Conservation (phyloP, 805 yeast species). For the Sungouiella blattae region DNA sequence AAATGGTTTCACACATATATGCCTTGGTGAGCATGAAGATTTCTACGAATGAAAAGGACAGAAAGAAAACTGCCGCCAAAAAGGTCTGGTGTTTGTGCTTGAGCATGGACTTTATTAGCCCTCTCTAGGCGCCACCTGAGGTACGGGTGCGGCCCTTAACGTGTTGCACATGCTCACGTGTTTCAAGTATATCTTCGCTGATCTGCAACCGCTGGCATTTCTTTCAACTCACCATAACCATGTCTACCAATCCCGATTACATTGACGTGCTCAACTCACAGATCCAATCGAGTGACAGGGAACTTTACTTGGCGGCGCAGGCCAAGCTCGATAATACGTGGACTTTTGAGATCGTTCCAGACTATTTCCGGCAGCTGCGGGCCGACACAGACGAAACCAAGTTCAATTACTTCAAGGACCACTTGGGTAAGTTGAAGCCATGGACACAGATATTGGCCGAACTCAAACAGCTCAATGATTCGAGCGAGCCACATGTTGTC, state of each 20-base stretch:
- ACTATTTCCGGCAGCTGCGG: constrained; percentile 43
- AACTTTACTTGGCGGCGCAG: constrained; percentile 12
- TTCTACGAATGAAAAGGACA: too few relatives aligned
- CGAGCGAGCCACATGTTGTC: constrained; percentile 20
- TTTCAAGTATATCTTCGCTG: too few relatives aligned
- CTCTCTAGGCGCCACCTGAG: too few relatives aligned
- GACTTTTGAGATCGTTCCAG: constrained; percentile 39
- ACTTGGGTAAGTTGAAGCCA: constrained; percentile 39
- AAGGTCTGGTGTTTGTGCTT: too few relatives aligned
- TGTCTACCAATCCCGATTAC: constrained; percentile 18
- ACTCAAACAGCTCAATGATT: constrained; percentile 34
- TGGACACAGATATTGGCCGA: constrained; percentile 18
- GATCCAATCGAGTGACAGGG: constrained; percentile 17
- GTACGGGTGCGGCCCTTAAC: too few relatives aligned
- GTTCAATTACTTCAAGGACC: constrained; percentile 40
- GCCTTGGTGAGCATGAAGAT: too few relatives aligned
- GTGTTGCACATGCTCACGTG: too few relatives aligned
- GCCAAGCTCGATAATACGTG: constrained; percentile 16
- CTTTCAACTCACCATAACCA: constrained; percentile 1
- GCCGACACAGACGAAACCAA: constrained; percentile 36
- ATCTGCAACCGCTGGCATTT: too few relatives aligned
- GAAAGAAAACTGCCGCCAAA: too few relatives aligned
- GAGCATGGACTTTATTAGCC: too few relatives aligned
- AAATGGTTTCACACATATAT: too few relatives aligned
- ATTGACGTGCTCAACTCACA: constrained; percentile 32